These are phyloP conservation scores for Phalaenopsis aphrodite DNA, from an alignment of 106 monocot genomes.

Conservation along the genomic window DNA sequence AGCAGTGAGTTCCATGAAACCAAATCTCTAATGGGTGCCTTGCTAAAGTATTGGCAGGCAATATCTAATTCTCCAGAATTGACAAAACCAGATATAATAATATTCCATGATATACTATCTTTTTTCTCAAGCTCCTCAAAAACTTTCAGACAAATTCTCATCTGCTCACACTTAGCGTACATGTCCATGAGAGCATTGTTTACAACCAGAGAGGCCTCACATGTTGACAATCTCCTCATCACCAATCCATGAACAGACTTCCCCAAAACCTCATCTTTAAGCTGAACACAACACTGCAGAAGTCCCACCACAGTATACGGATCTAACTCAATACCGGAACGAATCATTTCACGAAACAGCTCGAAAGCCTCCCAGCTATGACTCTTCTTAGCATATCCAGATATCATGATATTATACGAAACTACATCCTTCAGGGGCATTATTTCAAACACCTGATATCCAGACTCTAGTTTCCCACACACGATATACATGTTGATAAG, in stretches of 20 bases:
- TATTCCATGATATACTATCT: constrained; percentile 60
- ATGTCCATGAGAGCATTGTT: constrained; percentile 58
- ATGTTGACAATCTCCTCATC: constrained; percentile 12
- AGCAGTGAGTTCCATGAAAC: constrained; percentile 69
- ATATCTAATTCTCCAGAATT: constrained; percentile 27
- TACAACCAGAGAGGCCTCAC: constrained; percentile 26
- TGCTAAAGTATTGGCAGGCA: constrained; percentile 25
- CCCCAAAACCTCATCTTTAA: constrained; percentile 22
- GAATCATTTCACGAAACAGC: constrained; percentile 25
- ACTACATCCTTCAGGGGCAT: constrained; percentile 28
- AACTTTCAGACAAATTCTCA: constrained; percentile 22
- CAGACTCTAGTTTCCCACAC: constrained; percentile 19
- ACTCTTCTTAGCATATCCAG: constrained; percentile 30
- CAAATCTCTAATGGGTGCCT: constrained; percentile 42
- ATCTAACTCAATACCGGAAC: constrained; percentile 32
- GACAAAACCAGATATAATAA: constrained; percentile 41
- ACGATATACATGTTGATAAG: constrained; percentile 46
- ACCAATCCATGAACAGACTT: constrained; percentile 46
- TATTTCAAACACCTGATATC: constrained; percentile 24
- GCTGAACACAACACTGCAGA: constrained; percentile 38
- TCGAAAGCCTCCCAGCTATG: constrained; percentile 23
- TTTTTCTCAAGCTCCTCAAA: constrained; percentile 33
- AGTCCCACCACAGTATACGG: constrained; percentile 38
- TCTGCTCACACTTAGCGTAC: constrained; percentile 53
- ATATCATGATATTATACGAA: constrained; percentile 57